A percentile compares a stretch with the other conserved stretches of the same genome.
Evolutionary conservation across 148 eudicot genomes (phyloP).

Genomic region (Polygonum aviculare): DNA sequence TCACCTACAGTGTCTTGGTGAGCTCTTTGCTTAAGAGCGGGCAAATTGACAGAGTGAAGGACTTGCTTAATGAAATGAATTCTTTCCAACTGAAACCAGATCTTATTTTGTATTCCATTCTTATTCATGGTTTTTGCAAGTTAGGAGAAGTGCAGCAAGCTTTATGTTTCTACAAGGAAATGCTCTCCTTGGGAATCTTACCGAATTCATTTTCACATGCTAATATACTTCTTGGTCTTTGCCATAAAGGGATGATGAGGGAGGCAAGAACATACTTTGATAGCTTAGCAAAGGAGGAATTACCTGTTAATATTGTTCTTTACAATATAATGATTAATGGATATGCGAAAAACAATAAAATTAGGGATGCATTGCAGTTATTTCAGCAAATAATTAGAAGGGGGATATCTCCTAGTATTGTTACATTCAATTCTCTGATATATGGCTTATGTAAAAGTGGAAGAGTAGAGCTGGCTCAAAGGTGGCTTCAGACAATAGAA

Average conservation of each 20-base stretch:
- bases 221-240: conserved; percentile 44
- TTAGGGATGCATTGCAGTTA: conserved; percentile 38
- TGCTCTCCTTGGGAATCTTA: conserved; percentile 35
- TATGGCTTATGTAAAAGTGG: conserved; percentile 58
- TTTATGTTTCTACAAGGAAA: conserved; percentile 39
- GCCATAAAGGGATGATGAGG: conserved; percentile 35
- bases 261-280: conserved; percentile 61
- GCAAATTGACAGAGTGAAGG: conserved; percentile 37
- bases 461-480: conserved; percentile 40
- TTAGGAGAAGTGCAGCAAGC: conserved; percentile 47
- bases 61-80: conserved; percentile 49
- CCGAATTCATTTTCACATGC: conserved; percentile 39
- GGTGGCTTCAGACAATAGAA: conserved; percentile 37
- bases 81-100: conserved; percentile 45
- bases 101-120: conserved; percentile 45
- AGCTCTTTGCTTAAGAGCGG: conserved; percentile 60
- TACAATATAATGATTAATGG: conserved; percentile 73
- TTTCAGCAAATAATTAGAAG: conserved; percentile 38
- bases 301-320: conserved; percentile 38
- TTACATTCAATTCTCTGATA: conserved; percentile 75
- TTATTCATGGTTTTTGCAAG: conserved; percentile 70
- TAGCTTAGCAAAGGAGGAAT: conserved; percentile 27
- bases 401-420: conserved; percentile 53
- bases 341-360: conserved; percentile 54
- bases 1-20: conserved; percentile 45